Evolutionary conservation across 352 stramenopile species (phyloP).

Genomic region (Globisporangium uncinulatum): DNA sequence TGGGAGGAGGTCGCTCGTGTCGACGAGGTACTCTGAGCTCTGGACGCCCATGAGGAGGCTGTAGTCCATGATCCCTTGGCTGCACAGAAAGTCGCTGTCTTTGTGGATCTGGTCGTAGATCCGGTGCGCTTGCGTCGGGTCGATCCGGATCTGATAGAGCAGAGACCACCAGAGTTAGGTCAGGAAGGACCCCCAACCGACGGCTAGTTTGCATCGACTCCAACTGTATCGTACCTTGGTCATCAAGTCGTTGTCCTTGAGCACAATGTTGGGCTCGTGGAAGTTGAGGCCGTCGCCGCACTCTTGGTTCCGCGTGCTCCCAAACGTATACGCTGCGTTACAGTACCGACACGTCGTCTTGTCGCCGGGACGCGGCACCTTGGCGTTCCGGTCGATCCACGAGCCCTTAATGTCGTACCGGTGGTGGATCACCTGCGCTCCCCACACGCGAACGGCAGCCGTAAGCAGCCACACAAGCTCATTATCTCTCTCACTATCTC

Average conservation of each 20-base stretch:
- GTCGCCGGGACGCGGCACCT: conserved; percentile 71
- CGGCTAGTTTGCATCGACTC: too few species aligned
- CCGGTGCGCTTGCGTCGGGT: conserved; percentile 62
- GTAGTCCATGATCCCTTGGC: conserved; percentile 91
- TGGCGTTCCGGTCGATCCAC: conserved; percentile 85
- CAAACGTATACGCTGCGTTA: conserved; percentile 85
- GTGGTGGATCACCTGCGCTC: conserved; percentile 57
- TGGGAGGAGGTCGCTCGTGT: conserved; percentile 58
- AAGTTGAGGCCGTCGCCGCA: conserved; percentile 84
- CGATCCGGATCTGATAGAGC: conserved; percentile 60
- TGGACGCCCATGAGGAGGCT: conserved; percentile 89
- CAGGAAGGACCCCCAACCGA: too few species aligned
- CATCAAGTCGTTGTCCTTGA: conserved; percentile 89
- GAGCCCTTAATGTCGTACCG: conserved; percentile 91
- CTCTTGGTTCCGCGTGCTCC: conserved; percentile 77
- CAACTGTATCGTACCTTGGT: too few species aligned
- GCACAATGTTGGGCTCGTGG: conserved; percentile 84
- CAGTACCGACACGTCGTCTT: conserved; percentile 84
- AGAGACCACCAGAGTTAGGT: not conserved
- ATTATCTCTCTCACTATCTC: too few species aligned
- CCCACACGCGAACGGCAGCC: not conserved
- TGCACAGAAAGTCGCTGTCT: conserved; percentile 86
- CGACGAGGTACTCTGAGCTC: conserved; percentile 86
- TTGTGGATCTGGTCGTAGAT: conserved; percentile 88
- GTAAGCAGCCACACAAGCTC: not conserved